These are phyloP conservation scores for Eruca vesicaria DNA, from an alignment of 441 rosid species.

Conservation along the genomic window DNA sequence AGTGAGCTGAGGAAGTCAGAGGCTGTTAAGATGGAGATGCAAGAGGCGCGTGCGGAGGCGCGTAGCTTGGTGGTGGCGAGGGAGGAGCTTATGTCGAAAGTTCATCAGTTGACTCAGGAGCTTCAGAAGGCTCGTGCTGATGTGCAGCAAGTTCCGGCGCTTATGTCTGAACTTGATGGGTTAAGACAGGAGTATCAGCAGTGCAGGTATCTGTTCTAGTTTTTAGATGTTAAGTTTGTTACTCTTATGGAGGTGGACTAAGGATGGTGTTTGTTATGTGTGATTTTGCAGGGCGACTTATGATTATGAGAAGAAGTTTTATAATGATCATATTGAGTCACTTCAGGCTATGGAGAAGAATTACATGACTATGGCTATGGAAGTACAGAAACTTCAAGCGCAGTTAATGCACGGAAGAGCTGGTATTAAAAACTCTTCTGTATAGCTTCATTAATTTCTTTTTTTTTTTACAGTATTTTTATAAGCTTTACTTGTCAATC, in stretches of 20 bases:
- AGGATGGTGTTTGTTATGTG: constrained; percentile 14
- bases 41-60: constrained; percentile 77
- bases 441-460: neutral
- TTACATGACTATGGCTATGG: constrained; percentile 82
- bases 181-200: constrained; percentile 91
- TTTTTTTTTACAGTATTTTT: neutral
- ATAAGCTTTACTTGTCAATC: constrained; percentile 18
- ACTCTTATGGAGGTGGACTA: neutral
- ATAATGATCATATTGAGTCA: constrained; percentile 88
- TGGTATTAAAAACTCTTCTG: constrained; percentile 36
- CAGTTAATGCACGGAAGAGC: constrained; percentile 65
- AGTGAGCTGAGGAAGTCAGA: constrained; percentile 71
- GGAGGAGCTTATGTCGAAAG: constrained; percentile 83
- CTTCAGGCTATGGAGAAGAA: constrained; percentile 94
- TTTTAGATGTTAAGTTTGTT: neutral
- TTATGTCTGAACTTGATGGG: constrained; percentile 77
- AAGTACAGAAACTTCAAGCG: constrained; percentile 90
- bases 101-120: constrained; percentile 75
- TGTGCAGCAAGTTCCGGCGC: constrained; percentile 74
- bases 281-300: constrained; percentile 67
- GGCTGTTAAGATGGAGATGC: constrained; percentile 67
- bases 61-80: constrained; percentile 65
- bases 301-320: constrained; percentile 86
- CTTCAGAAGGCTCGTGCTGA: constrained; percentile 74
- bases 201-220: constrained; percentile 50